These are phyloP conservation scores for Chlorella sorokiniana DNA, from an alignment of 139 green algal species.

Conservation along the genomic window DNA sequence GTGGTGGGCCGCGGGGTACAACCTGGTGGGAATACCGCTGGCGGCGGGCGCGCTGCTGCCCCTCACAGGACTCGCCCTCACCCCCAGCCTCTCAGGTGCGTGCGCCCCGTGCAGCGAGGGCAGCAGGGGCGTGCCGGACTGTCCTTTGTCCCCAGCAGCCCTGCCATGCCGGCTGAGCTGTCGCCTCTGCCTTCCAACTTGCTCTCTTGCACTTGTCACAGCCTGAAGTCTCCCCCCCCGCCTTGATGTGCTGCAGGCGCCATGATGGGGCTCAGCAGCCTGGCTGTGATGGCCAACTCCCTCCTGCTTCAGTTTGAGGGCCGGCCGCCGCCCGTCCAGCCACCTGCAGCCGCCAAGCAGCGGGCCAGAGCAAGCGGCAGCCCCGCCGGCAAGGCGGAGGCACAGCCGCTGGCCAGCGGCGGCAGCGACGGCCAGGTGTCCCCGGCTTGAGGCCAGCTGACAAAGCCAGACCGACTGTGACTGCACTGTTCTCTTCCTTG, in stretches of 20 bases:
- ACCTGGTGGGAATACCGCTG: constrained; percentile 78
- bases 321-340: not conserved
- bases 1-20: constrained; percentile 90
- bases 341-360: not conserved
- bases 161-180: too few relatives aligned
- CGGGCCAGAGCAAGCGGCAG: not conserved
- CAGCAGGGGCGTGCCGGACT: not conserved
- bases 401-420: too few relatives aligned
- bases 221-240: not conserved
- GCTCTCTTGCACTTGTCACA: too few relatives aligned
- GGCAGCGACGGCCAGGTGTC: too few relatives aligned
- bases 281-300: constrained; percentile 89
- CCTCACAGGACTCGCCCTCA: constrained; percentile 56
- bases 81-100: constrained; percentile 57
- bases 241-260: constrained; percentile 56
- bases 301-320: constrained; percentile 72
- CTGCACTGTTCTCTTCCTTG: too few relatives aligned
- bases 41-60: constrained; percentile 66
- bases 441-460: too few relatives aligned
- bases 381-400: not conserved
- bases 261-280: constrained; percentile 81
- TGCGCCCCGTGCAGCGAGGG: not conserved
- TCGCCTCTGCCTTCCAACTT: too few relatives aligned
- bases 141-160: not conserved
- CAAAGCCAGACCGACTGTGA: too few relatives aligned